phyloP scores from a whole-genome alignment of 2,329 filamentous ascomycete genomes.

The Allantophomopsis lycopodina region DNA sequence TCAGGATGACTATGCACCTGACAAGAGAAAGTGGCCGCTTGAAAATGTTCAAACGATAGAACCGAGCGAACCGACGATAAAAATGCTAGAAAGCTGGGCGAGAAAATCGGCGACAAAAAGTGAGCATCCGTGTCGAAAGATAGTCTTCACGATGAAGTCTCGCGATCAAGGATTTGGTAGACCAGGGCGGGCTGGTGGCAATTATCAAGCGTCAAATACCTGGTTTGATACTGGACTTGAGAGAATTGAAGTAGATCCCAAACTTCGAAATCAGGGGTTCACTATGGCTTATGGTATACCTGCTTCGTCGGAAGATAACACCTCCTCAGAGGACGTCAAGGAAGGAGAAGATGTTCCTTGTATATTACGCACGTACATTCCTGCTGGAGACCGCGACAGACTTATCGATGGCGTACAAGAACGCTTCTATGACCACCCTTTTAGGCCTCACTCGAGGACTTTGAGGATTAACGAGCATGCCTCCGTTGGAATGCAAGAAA shows the following conservation, averaged over 20 bases:
- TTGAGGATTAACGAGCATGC: constrained; percentile 30
- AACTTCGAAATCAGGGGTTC: constrained; percentile 8
- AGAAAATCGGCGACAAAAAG: constrained; percentile 5
- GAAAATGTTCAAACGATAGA: too few species aligned
- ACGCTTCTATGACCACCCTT: constrained; percentile 21
- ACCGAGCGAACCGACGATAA: neutral
- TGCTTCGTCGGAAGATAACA: neutral
- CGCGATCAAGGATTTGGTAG: constrained; percentile 45
- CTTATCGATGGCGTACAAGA: neutral
- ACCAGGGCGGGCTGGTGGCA: constrained; percentile 14
- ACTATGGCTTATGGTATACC: neutral
- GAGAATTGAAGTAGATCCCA: constrained; percentile 15
- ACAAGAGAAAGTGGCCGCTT: too few species aligned
- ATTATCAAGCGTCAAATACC: constrained; percentile 36
- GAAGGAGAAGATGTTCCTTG: neutral
- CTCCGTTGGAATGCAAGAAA: constrained; percentile 25
- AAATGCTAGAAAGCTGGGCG: constrained; percentile 8
- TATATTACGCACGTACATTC: constrained; percentile 1
- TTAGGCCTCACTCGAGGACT: constrained; percentile 19
- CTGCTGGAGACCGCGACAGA: neutral
- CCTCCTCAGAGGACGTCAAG: neutral
- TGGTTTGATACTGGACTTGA: constrained; percentile 54
- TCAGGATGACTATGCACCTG: too few species aligned
- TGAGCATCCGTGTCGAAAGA: constrained; percentile 38
- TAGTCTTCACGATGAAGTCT: constrained; percentile 43